Conservation (phyloP, 768 basidiomycete genomes). For the Boletus speciosus region DNA sequence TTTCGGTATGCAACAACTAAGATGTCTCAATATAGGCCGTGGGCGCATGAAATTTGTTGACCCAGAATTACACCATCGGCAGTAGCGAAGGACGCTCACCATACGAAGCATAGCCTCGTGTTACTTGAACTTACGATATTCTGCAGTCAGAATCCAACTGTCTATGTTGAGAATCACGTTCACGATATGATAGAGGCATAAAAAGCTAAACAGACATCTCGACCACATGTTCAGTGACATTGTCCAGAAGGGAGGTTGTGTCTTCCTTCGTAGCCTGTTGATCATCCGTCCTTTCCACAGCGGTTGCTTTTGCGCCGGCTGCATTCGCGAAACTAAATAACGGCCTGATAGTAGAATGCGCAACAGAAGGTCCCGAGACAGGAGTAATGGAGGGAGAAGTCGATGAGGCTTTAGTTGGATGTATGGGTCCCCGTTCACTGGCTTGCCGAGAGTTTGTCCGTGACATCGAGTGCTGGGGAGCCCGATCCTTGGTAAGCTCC, state of each 20-base stretch:
- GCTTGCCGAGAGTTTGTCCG: conserved; percentile 47
- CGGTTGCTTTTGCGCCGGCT: conserved; percentile 40
- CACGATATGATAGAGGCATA: conserved; percentile 14
- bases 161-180: conserved; percentile 2
- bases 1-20: background rate
- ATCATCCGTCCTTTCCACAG: conserved; percentile 17
- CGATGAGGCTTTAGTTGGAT: conserved; percentile 32
- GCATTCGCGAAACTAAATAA: conserved; percentile 81
- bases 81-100: conserved; percentile 9
- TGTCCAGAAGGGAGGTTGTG: background rate
- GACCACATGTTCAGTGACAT: conserved; percentile 12
- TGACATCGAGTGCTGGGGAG: conserved; percentile 39
- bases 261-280: conserved; percentile 10
- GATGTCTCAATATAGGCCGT: conserved; percentile 39
- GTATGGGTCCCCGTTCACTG: conserved; percentile 41
- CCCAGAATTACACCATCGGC: conserved; percentile 44
- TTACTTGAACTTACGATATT: background rate
- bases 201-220: conserved; percentile 19
- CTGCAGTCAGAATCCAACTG: background rate
- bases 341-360: conserved; percentile 55
- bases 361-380: conserved; percentile 22
- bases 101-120: background rate
- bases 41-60: conserved; percentile 68
- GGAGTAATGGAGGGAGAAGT: conserved; percentile 18
- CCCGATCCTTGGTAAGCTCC: conserved; percentile 37